Base-by-base conservation (phyloP, 2,329 filamentous ascomycete species). In the Aspergillus sp. region DNA sequence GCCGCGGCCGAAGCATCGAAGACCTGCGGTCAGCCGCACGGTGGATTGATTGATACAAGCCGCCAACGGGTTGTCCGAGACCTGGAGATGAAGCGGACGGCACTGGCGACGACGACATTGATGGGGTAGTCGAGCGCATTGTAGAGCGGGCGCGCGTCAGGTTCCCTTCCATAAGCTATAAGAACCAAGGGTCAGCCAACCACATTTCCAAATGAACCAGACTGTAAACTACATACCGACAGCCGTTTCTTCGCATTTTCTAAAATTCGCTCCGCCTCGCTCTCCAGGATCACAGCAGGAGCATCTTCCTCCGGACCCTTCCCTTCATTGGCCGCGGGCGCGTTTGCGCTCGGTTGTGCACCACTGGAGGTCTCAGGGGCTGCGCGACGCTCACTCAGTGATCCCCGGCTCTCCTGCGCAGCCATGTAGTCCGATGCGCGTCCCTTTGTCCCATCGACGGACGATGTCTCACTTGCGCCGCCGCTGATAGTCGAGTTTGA, bases 161-260 rank as follows among this genome's bases (percentile, higher is more conserved):
- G 66, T 97, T 97, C 39, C 89, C 91, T 75, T 97, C 93, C 92
- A 97, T 96, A 33, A 90, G 90, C 91, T 96, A 72, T 21, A 39
- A 31, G 27, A 31, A 31, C 27, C 9, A 8, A 31, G 41, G 55
- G 55, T 69, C 56, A 70, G 66, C 57, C 15, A 31, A 31, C 24
- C 44, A 40, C 35, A 35, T 56, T 15, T 5, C 4, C 14, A 37
- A 15, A 49, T 27, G 43, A 15, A 9, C 19, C 19, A 17, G n/a
- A 11, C 19, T 6, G 21, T 7, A 41, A 45, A 41, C 40, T 8
- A 76, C 90, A 73, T 81, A 96, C 91, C 70, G 90, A 95, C 60
- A 98, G 80, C 66, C 92, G 84, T 72, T 87, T 88, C 78, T 97
- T 97, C 33, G 93, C 93, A 75, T 96, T 96, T 56, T 92, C 91